Evolutionary conservation across 2,329 filamentous ascomycete species (phyloP).

Genomic region (Hymenoscyphus fructigenus): DNA sequence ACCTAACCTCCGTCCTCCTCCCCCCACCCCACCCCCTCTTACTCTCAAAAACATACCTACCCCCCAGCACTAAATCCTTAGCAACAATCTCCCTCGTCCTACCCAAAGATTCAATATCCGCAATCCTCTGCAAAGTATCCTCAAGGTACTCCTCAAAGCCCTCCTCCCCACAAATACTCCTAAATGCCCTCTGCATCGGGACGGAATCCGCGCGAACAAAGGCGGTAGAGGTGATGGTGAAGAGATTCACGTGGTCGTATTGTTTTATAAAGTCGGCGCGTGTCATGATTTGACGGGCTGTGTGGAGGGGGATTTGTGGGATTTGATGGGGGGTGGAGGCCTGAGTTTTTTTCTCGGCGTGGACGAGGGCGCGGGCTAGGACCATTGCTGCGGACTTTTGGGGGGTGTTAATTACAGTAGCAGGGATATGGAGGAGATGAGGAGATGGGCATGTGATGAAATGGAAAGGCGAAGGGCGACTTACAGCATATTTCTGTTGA

Average conservation of each 20-base stretch:
- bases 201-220: slow-evolving; percentile 91
- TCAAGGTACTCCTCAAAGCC: slow-evolving; percentile 84
- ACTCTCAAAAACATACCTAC: slow-evolving; percentile 67
- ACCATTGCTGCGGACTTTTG: slow-evolving; percentile 86
- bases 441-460: not conserved
- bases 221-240: slow-evolving; percentile 85
- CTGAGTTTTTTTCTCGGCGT: slow-evolving; percentile 57
- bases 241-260: slow-evolving; percentile 92
- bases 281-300: slow-evolving; percentile 91
- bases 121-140: slow-evolving; percentile 78
- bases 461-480: slow-evolving; percentile 39
- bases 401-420: too few relatives aligned
- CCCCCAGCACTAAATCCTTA: slow-evolving; percentile 86
- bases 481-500: slow-evolving; percentile 90
- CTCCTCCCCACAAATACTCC: slow-evolving; percentile 71
- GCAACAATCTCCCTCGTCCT: slow-evolving; percentile 93
- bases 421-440: not conserved
- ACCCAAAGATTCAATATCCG: slow-evolving; percentile 90
- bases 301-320: slow-evolving; percentile 77
- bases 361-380: slow-evolving; percentile 86
- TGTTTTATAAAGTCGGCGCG: slow-evolving; percentile 89
- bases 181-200: slow-evolving; percentile 92
- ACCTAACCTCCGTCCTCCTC: slow-evolving; percentile 29
- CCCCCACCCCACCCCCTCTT: slow-evolving; percentile 28
- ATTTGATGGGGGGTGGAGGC: slow-evolving; percentile 47